These are phyloP conservation scores for Phoma sp. DNA, from an alignment of 2,329 filamentous ascomycete genomes.

Conservation along the genomic window DNA sequence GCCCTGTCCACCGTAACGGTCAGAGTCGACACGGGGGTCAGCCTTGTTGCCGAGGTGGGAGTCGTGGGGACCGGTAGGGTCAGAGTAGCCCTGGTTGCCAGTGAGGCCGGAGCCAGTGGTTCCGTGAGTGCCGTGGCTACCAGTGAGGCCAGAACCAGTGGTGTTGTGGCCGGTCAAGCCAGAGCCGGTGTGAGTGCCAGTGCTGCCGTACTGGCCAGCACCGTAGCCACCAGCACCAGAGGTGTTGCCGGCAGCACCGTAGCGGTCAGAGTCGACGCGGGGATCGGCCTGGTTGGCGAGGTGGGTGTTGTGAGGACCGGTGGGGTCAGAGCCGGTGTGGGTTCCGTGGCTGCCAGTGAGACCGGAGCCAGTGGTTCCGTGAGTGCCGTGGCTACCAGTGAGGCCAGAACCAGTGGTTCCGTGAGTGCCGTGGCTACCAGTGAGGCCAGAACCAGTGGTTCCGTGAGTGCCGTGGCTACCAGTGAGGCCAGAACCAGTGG, in stretches of 20 bases:
- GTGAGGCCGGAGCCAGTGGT: slow-evolving; percentile 19
- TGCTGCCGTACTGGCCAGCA: slow-evolving; percentile 6
- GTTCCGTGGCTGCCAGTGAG: slow-evolving; percentile 19
- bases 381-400: neutral
- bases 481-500: slow-evolving; percentile 14
- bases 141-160: slow-evolving; percentile 18
- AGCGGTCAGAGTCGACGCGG: slow-evolving; percentile 34
- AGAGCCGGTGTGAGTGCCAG: slow-evolving; percentile 12
- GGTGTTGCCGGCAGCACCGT: slow-evolving; percentile 26
- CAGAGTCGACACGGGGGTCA: slow-evolving; percentile 43
- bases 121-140: slow-evolving; percentile 12
- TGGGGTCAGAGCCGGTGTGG: slow-evolving; percentile 20
- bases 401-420: slow-evolving; percentile 9
- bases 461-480: slow-evolving; percentile 16
- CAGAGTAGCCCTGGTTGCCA: slow-evolving; percentile 18
- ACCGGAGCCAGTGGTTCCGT: slow-evolving; percentile 10
- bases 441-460: slow-evolving; percentile 17
- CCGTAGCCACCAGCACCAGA: slow-evolving; percentile 16
- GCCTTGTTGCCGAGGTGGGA: slow-evolving; percentile 35
- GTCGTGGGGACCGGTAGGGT: slow-evolving; percentile 42
- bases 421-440: slow-evolving; percentile 14
- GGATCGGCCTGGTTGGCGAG: slow-evolving; percentile 30
- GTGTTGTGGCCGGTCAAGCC: slow-evolving; percentile 17
- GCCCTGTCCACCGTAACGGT: slow-evolving; percentile 31
- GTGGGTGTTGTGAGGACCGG: slow-evolving; percentile 27